These are phyloP conservation scores for Hyphopichia burtonii DNA, from an alignment of 1,139 yeast genomes.

Conservation along the genomic window DNA sequence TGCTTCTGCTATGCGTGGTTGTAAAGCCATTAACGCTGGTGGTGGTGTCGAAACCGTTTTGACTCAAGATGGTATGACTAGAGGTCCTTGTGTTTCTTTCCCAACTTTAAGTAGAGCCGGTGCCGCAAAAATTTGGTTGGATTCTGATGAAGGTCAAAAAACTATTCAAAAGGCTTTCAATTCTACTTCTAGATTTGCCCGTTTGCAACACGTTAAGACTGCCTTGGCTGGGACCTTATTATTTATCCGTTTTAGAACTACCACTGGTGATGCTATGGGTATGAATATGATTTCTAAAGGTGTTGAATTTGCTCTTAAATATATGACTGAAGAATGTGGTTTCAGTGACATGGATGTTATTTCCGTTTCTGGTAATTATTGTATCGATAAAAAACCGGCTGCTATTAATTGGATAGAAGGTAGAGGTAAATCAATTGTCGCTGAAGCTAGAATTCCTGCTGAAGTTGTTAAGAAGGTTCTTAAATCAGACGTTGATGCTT, in stretches of 20 bases:
- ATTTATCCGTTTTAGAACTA: conserved; percentile 89
- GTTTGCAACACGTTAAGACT: conserved; percentile 85
- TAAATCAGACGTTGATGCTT: conserved; percentile 88
- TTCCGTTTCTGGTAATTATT: conserved; percentile 94
- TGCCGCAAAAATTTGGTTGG: conserved; percentile 92
- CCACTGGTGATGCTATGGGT: conserved; percentile 99
- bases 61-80: conserved; percentile 97
- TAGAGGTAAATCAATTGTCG: conserved; percentile 96
- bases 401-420: conserved; percentile 99
- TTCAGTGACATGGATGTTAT: conserved; percentile 92
- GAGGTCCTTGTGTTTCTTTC: conserved; percentile 97
- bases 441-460: conserved; percentile 90
- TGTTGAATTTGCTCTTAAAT: conserved; percentile 80
- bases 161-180: conserved; percentile 86
- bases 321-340: conserved; percentile 86
- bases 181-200: conserved; percentile 95
- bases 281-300: conserved; percentile 99
- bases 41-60: conserved; percentile 93
- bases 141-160: conserved; percentile 89
- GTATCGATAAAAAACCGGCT: conserved; percentile 96
- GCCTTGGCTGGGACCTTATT: conserved; percentile 93
- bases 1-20: conserved; percentile 98
- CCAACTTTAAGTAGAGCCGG: conserved; percentile 84
- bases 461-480: conserved; percentile 77
- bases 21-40: conserved; percentile 96